A percentile compares a stretch with the other conserved stretches of the same genome.
These are phyloP conservation scores for Phytophthora citrophthora DNA, from an alignment of 352 stramenopile species.

Conservation along the genomic window DNA sequence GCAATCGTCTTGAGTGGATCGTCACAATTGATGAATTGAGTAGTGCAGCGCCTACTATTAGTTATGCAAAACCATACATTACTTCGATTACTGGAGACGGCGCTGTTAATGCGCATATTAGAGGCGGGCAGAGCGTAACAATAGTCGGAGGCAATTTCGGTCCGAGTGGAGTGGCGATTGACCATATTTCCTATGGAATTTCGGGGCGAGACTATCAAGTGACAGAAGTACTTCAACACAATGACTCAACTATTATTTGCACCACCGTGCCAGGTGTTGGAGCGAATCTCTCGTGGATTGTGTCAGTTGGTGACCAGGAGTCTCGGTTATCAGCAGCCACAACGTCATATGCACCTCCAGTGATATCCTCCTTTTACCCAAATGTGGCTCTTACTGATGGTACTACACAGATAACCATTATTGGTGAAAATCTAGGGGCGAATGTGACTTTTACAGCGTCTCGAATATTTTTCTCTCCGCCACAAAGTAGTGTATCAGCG, in stretches of 20 bases:
- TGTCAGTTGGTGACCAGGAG: conserved; percentile 62
- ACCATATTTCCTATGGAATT: conserved; percentile 63
- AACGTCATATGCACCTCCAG: conserved; percentile 61
- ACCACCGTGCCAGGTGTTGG: conserved; percentile 56
- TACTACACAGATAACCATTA: conserved; percentile 50
- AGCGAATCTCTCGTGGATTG: conserved; percentile 55
- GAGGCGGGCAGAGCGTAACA: conserved; percentile 49
- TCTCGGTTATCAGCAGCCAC: conserved; percentile 40
- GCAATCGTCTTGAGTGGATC: conserved; percentile 59
- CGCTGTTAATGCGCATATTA: conserved; percentile 30
- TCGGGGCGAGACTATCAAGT: conserved; percentile 63
- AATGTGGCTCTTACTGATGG: conserved; percentile 48
- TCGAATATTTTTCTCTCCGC: conserved; percentile 53
- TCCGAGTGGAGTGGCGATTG: conserved; percentile 41
- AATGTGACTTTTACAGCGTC: conserved; percentile 45
- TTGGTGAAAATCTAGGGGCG: conserved; percentile 58
- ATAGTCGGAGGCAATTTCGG: conserved; percentile 70
- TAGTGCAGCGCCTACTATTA: conserved; percentile 62
- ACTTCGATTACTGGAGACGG: conserved; percentile 43
- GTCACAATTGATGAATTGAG: conserved; percentile 59
- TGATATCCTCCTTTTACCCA: conserved; percentile 31
- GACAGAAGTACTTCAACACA: conserved; percentile 46
- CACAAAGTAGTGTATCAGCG: conserved; percentile 33
- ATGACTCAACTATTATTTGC: conserved; percentile 65
- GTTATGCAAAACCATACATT: conserved; percentile 62